Conservation (phyloP, 257 asterid species). For the Solanum peruvianum region DNA sequence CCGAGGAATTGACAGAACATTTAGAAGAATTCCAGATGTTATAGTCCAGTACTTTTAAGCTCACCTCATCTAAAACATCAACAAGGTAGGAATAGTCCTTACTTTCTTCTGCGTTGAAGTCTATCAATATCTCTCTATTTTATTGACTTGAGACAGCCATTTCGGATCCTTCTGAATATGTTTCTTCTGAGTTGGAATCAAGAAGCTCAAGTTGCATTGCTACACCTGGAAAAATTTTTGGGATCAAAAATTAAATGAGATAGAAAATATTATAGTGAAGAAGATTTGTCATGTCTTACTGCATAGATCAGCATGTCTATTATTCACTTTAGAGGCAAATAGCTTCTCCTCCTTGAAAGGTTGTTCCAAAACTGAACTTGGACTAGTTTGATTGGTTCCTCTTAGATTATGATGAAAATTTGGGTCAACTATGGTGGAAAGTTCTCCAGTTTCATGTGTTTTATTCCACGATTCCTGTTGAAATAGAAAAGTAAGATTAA, state of each 20-base stretch:
- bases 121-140: neutral
- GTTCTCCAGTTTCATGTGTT: conserved; percentile 16
- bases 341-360: neutral
- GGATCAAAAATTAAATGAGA: neutral
- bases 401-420: neutral
- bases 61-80: neutral
- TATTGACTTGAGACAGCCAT: neutral
- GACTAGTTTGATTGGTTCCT: neutral
- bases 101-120: neutral
- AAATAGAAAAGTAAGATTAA: neutral
- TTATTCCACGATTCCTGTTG: neutral
- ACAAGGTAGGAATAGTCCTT: neutral
- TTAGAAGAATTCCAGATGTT: neutral
- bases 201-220: neutral
- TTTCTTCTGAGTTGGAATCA: neutral
- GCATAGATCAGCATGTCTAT: neutral
- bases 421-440: conserved; percentile 9
- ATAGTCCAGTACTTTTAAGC: neutral
- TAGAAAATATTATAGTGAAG: too few relatives aligned
- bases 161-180: neutral
- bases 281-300: neutral
- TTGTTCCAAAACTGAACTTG: neutral
- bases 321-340: neutral
- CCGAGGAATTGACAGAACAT: neutral
- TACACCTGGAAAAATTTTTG: neutral